Evolutionary conservation across 768 basidiomycete genomes (phyloP).

Genomic region (Sutorius australiensis): DNA sequence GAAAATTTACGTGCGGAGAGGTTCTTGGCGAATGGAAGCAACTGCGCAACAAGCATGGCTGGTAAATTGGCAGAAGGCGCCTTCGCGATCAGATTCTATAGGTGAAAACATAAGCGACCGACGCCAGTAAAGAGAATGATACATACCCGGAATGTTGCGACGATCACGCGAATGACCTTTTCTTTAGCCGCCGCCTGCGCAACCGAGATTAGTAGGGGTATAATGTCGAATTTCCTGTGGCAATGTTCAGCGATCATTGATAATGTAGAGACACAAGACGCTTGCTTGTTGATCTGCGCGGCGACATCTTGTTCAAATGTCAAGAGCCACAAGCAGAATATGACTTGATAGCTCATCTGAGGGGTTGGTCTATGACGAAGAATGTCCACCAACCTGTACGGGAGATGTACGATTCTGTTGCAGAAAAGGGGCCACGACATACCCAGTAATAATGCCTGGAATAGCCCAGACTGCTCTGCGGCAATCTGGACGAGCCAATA

Average conservation of each 20-base stretch:
- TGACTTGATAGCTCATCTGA: constrained; percentile 94
- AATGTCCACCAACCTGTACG: constrained; percentile 71
- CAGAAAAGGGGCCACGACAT: constrained; percentile 5
- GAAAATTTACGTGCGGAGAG: constrained; percentile 83
- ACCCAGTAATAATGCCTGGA: constrained; percentile 68
- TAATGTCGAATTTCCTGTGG: constrained; percentile 82
- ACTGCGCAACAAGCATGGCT: constrained; percentile 84
- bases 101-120: constrained; percentile 1
- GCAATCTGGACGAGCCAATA: constrained; percentile 77
- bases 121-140: background rate
- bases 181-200: constrained; percentile 93
- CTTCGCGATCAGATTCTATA: constrained; percentile 82
- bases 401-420: background rate
- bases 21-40: constrained; percentile 84
- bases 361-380: constrained; percentile 78
- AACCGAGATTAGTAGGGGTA: constrained; percentile 77
- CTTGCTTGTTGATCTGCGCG: constrained; percentile 82
- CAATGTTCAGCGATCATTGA: background rate
- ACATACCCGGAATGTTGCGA: constrained; percentile 84
- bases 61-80: constrained; percentile 87
- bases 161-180: constrained; percentile 90
- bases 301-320: constrained; percentile 88
- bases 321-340: constrained; percentile 90
- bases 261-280: constrained; percentile 1
- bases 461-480: constrained; percentile 79